phyloP scores from a whole-genome alignment of 768 basidiomycete species.

The Lactarius psammicola region DNA sequence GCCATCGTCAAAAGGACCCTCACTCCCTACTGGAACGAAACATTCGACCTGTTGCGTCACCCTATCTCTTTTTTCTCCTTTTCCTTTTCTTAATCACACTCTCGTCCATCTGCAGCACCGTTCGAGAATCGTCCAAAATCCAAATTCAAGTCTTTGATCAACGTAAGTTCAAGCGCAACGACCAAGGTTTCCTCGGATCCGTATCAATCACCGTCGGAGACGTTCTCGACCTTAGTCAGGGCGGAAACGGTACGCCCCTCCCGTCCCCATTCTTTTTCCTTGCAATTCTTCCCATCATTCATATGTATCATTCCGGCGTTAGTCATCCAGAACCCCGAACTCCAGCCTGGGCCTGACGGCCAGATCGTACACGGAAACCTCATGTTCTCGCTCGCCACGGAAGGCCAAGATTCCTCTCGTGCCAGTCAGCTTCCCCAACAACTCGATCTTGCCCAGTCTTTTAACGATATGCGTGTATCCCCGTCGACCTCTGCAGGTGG shows the following conservation, averaged over 20 bases:
- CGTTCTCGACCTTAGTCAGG: conserved; percentile 41
- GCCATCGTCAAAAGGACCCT: conserved; percentile 65
- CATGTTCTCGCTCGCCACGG: conserved; percentile 54
- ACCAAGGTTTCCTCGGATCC: conserved; percentile 65
- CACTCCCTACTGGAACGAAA: conserved; percentile 79
- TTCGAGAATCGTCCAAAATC: conserved; percentile 72
- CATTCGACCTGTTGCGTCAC: conserved; percentile 69
- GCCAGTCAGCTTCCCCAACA: conserved; percentile 26
- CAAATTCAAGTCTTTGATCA: conserved; percentile 90
- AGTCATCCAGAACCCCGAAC: conserved; percentile 74
- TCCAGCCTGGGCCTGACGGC: conserved; percentile 69
- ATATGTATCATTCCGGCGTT: neutral
- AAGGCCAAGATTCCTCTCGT: conserved; percentile 25
- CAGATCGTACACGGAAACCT: conserved; percentile 82
- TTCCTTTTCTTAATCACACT: neutral
- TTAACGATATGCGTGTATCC: conserved; percentile 23
- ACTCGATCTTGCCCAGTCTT: conserved; percentile 22
- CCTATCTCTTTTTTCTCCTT: neutral
- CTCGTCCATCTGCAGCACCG: conserved; percentile 45
- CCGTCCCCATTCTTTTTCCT: neutral
- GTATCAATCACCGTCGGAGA: conserved; percentile 46
- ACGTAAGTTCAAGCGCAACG: conserved; percentile 81
- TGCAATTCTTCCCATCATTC: neutral
- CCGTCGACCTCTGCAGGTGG: neutral
- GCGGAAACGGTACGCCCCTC: conserved; percentile 31